Percentiles rank a stretch among this genome's conserved stretches.
Evolutionary conservation across 2,329 filamentous ascomycete species (phyloP).

Genomic region (Aspergillus jensenii): DNA sequence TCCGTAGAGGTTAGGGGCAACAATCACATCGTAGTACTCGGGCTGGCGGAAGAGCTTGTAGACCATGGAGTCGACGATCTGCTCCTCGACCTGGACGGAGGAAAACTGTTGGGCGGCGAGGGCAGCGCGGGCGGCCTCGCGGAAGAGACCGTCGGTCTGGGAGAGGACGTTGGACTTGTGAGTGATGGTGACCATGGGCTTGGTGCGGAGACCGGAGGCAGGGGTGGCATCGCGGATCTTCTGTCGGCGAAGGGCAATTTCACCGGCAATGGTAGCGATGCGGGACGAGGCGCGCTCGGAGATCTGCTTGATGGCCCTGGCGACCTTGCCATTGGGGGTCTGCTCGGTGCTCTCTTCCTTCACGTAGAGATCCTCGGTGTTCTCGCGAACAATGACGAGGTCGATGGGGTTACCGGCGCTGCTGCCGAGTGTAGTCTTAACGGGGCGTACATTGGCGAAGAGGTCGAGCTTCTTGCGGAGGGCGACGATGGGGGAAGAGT

Average conservation of each 20-base stretch:
- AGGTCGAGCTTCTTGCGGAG: slow-evolving; percentile 92
- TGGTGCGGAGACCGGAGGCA: slow-evolving; percentile 54
- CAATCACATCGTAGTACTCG: slow-evolving; percentile 92
- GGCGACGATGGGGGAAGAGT: slow-evolving; percentile 94
- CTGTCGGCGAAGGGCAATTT: slow-evolving; percentile 86
- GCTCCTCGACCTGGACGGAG: slow-evolving; percentile 76
- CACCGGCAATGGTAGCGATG: slow-evolving; percentile 90
- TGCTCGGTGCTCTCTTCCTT: slow-evolving; percentile 90
- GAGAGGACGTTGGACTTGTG: slow-evolving; percentile 98
- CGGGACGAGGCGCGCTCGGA: slow-evolving; percentile 78
- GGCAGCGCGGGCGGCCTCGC: slow-evolving; percentile 71
- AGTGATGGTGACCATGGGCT: slow-evolving; percentile 86
- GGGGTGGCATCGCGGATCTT: slow-evolving; percentile 65
- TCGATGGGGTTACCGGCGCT: slow-evolving; percentile 67
- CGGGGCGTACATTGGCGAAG: slow-evolving; percentile 95
- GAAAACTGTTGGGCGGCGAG: slow-evolving; percentile 67
- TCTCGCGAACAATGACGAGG: slow-evolving; percentile 97
- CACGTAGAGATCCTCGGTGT: slow-evolving; percentile 97
- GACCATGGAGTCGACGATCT: slow-evolving; percentile 99
- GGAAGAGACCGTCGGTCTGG: slow-evolving; percentile 95
- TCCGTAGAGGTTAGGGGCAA: slow-evolving; percentile 95
- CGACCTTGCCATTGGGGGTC: slow-evolving; percentile 72
- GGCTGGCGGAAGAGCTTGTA: slow-evolving; percentile 99
- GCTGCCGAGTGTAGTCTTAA: slow-evolving; percentile 70
- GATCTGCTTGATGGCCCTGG: slow-evolving; percentile 97